These are phyloP conservation scores for Eucalyptus camaldulensis DNA, from an alignment of 345 rosid genomes.

Conservation along the genomic window DNA sequence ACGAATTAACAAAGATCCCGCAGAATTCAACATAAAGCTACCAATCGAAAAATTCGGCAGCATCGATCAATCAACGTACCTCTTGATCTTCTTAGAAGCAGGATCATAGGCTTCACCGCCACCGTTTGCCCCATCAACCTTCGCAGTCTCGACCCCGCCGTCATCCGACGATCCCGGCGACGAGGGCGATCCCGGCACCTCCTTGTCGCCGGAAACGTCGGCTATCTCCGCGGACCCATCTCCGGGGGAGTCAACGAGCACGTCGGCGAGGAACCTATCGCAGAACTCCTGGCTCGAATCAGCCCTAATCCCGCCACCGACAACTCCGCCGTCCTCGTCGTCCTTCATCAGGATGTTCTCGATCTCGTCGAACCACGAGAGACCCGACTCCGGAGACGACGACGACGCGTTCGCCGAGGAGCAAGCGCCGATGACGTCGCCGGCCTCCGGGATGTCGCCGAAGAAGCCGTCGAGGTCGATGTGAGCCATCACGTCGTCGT, in stretches of 20 bases:
- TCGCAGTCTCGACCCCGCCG: neutral
- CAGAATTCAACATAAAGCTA: neutral
- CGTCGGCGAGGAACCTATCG: slow-evolving; percentile 26
- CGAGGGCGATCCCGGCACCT: slow-evolving; percentile 10
- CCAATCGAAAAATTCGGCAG: neutral
- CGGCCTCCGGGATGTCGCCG: slow-evolving; percentile 1
- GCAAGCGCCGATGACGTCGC: neutral
- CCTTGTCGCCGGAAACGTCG: slow-evolving; percentile 11
- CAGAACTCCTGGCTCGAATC: slow-evolving; percentile 3
- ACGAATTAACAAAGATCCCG: neutral
- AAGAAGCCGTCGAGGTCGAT: slow-evolving; percentile 13
- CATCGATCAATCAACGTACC: slow-evolving; percentile 16
- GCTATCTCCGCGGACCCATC: slow-evolving; percentile 1
- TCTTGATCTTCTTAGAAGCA: slow-evolving; percentile 40
- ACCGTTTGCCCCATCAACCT: neutral
- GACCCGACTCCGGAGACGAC: slow-evolving; percentile 9
- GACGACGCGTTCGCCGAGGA: neutral
- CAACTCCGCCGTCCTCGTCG: neutral
- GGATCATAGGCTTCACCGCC: slow-evolving; percentile 31
- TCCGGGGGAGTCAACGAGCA: slow-evolving; percentile 32
- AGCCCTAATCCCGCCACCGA: neutral
- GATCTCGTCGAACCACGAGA: slow-evolving; percentile 28
- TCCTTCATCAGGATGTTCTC: slow-evolving; percentile 43
- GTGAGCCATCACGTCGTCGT: slow-evolving; percentile 4
- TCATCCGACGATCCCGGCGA: slow-evolving; percentile 1